Base-by-base conservation (phyloP, 768 basidiomycete species). In the Pleurotus tuoliensis region DNA sequence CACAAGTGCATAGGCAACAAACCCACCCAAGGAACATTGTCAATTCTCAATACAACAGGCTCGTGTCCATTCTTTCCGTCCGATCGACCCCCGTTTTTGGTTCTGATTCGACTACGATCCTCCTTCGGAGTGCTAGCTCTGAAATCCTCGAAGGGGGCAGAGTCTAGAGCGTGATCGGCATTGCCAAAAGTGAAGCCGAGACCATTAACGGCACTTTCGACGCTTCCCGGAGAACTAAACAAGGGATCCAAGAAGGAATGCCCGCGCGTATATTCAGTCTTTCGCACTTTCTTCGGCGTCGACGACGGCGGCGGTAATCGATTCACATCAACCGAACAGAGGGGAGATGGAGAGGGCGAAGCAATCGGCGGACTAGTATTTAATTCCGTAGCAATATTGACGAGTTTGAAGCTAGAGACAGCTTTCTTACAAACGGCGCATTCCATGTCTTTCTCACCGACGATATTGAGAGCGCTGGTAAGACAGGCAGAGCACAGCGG, bases 11-110 rank as follows among this genome's bases (percentile, higher is more conserved):
- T 30, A 48, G 2, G 27, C 20, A 30, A 50, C 52, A 41, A 1
- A 65, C 82, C 43, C 64, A 91, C 90, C 91, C 91, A 93, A 49
- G 92, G 92, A 54, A 93, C 90, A 63, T 94, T 93, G 67, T 93
- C 92, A 61, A 94, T 88, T 22, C 92, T 76, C 44, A 94, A 76
- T 11, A 93, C 90, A 27, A 85, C 76, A 5, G 51, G 16, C 20
- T 40, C 16, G 22, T 78, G 72, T 37, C 82, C 79, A 44, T 71
- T 64, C 25, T 62, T 47, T 63, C 63, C 66, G 44, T 39, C 56
- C 15, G 54, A 53, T 46, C 49, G 45, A 47, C 61, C 20, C 13
- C 40, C 61, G 15, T 50, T 30, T 34, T 58, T 44, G 16, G 4
- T 46, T 61, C n/a, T 56, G 45, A 51, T 40, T 44, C 49, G 59